A percentile compares a stretch with the other conserved stretches of the same genome.
These are phyloP conservation scores for Angomonas deanei DNA, from an alignment of 208 protist genomes.

Conservation along the genomic window DNA sequence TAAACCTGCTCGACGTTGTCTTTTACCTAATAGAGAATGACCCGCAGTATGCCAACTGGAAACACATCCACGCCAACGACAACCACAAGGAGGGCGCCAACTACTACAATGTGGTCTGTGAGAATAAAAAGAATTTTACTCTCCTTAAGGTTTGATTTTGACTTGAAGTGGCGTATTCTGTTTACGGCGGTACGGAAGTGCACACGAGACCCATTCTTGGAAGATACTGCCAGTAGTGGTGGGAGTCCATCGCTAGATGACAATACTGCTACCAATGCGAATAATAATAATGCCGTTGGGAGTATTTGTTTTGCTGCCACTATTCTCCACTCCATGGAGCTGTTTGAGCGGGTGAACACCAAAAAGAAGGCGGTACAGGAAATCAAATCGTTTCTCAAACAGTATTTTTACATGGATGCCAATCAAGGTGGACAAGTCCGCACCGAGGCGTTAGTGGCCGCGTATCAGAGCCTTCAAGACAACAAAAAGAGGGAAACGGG, in stretches of 20 bases:
- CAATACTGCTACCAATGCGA: neutral
- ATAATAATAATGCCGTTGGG: constrained; percentile 8
- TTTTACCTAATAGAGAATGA: neutral
- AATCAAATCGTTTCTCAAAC: constrained; percentile 26
- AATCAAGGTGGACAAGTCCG: neutral
- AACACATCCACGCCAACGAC: neutral
- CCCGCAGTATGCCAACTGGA: neutral
- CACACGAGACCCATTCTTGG: neutral
- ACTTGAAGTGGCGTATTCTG: neutral
- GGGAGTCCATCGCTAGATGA: neutral
- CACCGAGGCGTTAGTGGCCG: neutral
- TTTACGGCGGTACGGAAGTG: neutral
- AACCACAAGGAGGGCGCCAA: neutral
- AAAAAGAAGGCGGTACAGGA: constrained; percentile 28
- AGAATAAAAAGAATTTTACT: neutral
- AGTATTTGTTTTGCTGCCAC: constrained; percentile 45
- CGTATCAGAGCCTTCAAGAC: neutral
- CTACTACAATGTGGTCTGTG: neutral
- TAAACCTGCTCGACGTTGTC: too few relatives aligned
- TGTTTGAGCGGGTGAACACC: constrained; percentile 46
- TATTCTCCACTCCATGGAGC: constrained; percentile 59
- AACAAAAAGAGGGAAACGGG: neutral
- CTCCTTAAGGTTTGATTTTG: neutral
- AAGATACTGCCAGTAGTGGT: neutral
- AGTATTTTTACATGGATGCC: constrained; percentile 14